phyloP scores from a whole-genome alignment of 352 stramenopile genomes.

The Phytopythium cucurbitacearum region DNA sequence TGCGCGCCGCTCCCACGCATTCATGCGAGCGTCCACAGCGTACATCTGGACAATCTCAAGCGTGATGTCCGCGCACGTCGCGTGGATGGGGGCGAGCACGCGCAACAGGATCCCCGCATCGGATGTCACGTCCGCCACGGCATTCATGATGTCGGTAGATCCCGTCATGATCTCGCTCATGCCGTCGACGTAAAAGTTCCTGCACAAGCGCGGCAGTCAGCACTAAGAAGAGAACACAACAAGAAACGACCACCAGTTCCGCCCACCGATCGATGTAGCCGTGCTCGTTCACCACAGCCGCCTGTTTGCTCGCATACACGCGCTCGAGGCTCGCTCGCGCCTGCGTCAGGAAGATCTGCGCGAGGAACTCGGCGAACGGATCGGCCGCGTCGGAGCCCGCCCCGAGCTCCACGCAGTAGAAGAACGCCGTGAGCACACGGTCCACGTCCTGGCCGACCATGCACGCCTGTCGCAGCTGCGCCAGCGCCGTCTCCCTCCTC shows the following conservation, averaged over 20 bases:
- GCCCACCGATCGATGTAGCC: slow-evolving; percentile 74
- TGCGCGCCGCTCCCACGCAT: slow-evolving; percentile 70
- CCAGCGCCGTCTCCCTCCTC: slow-evolving; percentile 35
- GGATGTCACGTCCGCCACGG: slow-evolving; percentile 53
- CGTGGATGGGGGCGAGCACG: slow-evolving; percentile 61
- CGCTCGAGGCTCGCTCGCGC: slow-evolving; percentile 45
- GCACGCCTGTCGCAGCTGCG: slow-evolving; percentile 37
- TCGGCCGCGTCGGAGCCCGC: slow-evolving; percentile 19
- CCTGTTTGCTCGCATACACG: slow-evolving; percentile 43
- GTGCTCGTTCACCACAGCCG: slow-evolving; percentile 63
- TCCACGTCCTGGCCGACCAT: slow-evolving; percentile 43
- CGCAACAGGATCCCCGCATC: slow-evolving; percentile 30
- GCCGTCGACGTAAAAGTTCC: slow-evolving; percentile 71
- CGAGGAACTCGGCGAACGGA: slow-evolving; percentile 39
- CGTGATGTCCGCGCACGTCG: slow-evolving; percentile 37
- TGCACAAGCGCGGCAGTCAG: slow-evolving; percentile 3
- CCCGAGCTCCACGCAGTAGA: slow-evolving; percentile 43
- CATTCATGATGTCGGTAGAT: slow-evolving; percentile 75
- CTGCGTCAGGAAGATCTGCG: slow-evolving; percentile 50
- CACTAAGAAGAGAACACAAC: neutral
- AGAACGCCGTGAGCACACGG: slow-evolving; percentile 38
- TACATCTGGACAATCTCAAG: slow-evolving; percentile 77
- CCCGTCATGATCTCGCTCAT: slow-evolving; percentile 68
- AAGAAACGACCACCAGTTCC: neutral
- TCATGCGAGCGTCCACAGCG: slow-evolving; percentile 62